These are phyloP conservation scores for Fomitopsis pinicola DNA, from an alignment of 1,284 basidiomycete genomes.

Conservation along the genomic window DNA sequence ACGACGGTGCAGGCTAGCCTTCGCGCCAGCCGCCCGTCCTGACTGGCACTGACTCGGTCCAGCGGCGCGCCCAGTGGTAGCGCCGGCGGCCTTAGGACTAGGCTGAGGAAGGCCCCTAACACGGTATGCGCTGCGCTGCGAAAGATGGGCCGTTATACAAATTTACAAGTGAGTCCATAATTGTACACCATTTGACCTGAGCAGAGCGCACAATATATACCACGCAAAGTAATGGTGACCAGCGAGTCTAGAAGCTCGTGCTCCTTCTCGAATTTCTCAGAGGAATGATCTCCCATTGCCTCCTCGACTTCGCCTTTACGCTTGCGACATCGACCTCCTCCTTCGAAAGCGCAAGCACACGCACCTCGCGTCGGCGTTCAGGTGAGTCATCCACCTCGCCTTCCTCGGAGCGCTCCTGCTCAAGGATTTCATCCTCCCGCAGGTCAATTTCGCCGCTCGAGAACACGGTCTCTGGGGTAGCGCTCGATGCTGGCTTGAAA, in stretches of 20 bases:
- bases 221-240: not conserved
- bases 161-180: not conserved
- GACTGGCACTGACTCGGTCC: not conserved
- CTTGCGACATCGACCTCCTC: constrained; percentile 25
- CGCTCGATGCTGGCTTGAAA: constrained; percentile 26
- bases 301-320: constrained; percentile 29
- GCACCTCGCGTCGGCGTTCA: constrained; percentile 40
- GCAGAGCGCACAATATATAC: not conserved
- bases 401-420: constrained; percentile 71
- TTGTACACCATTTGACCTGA: not conserved
- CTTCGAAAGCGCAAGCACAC: constrained; percentile 34
- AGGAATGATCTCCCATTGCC: constrained; percentile 38
- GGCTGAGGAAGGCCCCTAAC: too few relatives aligned
- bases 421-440: constrained; percentile 69
- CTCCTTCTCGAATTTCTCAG: constrained; percentile 25
- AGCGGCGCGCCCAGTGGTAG: not conserved
- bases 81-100: too few relatives aligned
- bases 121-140: too few relatives aligned
- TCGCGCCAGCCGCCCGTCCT: not conserved
- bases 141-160: too few relatives aligned
- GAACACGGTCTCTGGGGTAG: constrained; percentile 62
- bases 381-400: constrained; percentile 71
- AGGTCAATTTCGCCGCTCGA: constrained; percentile 60
- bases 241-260: constrained; percentile 6
- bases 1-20: not conserved